Base-by-base conservation (phyloP, 352 stramenopile genomes). In the Phytopythium sindhum region DNA sequence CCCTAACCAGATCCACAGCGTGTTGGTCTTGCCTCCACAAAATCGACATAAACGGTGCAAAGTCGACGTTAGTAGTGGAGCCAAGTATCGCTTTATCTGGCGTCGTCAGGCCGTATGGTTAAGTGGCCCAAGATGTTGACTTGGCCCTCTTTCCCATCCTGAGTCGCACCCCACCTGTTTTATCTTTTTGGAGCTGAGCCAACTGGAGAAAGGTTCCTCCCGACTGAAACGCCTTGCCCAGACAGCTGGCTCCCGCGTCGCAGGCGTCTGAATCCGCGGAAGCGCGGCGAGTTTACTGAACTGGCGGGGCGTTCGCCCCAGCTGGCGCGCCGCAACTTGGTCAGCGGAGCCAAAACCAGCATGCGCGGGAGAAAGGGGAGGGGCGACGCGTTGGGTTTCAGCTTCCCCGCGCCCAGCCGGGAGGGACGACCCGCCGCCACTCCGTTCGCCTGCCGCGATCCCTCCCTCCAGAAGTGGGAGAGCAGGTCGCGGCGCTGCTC, bases 221-320 rank as follows among this genome's bases (percentile, higher is more conserved):
- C 31, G 31, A 35, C 31, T 8, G 8, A 52, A 52, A 19, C 10
- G 45, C n/a, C 9, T 2, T 2, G 14, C 45, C 19, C 15, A 11
- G 10, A n/a, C 31, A 48, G 33, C 53, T 45, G 21, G 53, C 19
- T 29, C 7, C 28, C 19, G 24, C 50, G 50, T 37, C 50, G n/a
- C 41, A 11, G 10, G 21, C 31, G 53, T 48, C 53, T 59, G 53
- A 33, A 44, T 44, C 52, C 52, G 52, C 52, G 52, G 35, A 59
- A 59, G 53, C 1, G 52, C 12, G 14, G 33, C 4, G 12, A 26
- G 21, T 26, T n/a, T n/a, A 52, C 21, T 47, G 53, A 29, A 24
- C 10, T 21, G 53, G 33, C 10, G 31, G 45, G 11, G 50, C 7
- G 17, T 15, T 21, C 39, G 31, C 39, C 39, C 39, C 39, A 44